phyloP scores from a whole-genome alignment of 768 basidiomycete genomes.

The Mrakia hoshinonis region DNA sequence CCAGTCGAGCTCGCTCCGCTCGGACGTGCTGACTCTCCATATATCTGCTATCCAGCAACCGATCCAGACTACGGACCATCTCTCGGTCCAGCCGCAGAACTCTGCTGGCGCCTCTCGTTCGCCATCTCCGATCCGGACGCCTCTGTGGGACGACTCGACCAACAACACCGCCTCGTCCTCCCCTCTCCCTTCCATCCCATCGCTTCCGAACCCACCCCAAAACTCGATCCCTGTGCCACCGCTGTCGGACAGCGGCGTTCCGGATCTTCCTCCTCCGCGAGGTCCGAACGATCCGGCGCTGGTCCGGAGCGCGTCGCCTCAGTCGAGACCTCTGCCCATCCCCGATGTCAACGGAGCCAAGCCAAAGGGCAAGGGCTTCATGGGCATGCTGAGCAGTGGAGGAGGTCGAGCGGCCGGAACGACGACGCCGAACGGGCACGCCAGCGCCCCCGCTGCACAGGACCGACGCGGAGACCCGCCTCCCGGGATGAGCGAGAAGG shows the following conservation, averaged over 20 bases:
- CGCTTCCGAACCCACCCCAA: not conserved
- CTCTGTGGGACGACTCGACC: slow-evolving; percentile 14
- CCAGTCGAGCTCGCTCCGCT: not conserved
- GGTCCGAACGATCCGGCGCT: slow-evolving; percentile 9
- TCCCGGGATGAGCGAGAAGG: slow-evolving; percentile 19
- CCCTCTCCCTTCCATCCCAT: not conserved
- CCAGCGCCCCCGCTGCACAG: not conserved
- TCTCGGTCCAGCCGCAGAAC: not conserved
- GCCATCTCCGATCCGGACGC: slow-evolving; percentile 3
- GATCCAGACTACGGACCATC: slow-evolving; percentile 19
- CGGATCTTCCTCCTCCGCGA: not conserved
- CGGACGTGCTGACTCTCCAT: not conserved
- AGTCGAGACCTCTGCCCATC: not conserved
- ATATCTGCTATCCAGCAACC: not conserved
- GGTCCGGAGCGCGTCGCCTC: not conserved
- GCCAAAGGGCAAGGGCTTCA: slow-evolving; percentile 6
- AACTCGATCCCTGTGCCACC: not conserved
- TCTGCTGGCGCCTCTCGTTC: slow-evolving; percentile 8
- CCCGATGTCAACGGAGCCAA: slow-evolving; percentile 6
- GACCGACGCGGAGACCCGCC: not conserved
- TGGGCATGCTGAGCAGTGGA: slow-evolving; percentile 7
- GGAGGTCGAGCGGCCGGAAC: not conserved
- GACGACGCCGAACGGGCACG: not conserved
- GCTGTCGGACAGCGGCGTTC: not conserved
- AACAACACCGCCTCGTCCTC: not conserved